Conservation (phyloP, 2,329 filamentous ascomycete genomes). For the Sclerotinia minor region DNA sequence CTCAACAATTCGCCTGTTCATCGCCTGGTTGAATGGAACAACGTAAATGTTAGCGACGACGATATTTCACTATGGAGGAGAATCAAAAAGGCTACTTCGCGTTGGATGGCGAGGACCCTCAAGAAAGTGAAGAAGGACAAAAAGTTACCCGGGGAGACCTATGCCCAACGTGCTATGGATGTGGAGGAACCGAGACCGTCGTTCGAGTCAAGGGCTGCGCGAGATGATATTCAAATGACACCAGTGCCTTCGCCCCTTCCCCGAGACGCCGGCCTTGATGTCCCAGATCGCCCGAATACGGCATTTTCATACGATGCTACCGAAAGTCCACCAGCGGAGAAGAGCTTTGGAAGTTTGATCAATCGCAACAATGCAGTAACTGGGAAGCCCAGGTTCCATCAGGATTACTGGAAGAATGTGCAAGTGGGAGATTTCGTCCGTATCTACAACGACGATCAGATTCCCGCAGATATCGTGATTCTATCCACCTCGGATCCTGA, state of each 20-base stretch:
- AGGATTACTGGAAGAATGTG: conserved; percentile 92
- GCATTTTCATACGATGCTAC: conserved; percentile 46
- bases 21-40: conserved; percentile 81
- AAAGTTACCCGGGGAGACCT: conserved; percentile 42
- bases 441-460: conserved; percentile 92
- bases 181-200: conserved; percentile 49
- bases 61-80: conserved; percentile 82
- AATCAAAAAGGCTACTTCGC: conserved; percentile 80
- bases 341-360: conserved; percentile 68
- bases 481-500: conserved; percentile 91
- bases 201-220: conserved; percentile 58
- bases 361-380: conserved; percentile 66
- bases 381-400: conserved; percentile 82
- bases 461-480: conserved; percentile 91
- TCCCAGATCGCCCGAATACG: conserved; percentile 42
- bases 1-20: conserved; percentile 96
- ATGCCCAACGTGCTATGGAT: conserved; percentile 34
- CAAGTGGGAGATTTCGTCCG: conserved; percentile 95
- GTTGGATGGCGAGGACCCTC: conserved; percentile 42
- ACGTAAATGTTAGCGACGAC: conserved; percentile 89
- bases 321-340: conserved; percentile 39
- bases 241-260: conserved; percentile 82
- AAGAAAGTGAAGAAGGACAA: conserved; percentile 53
- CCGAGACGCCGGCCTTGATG: conserved; percentile 40
- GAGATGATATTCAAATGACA: conserved; percentile 89